Evolutionary conservation across 768 basidiomycete genomes (phyloP).

Genomic region (Holtermannia corniformis): DNA sequence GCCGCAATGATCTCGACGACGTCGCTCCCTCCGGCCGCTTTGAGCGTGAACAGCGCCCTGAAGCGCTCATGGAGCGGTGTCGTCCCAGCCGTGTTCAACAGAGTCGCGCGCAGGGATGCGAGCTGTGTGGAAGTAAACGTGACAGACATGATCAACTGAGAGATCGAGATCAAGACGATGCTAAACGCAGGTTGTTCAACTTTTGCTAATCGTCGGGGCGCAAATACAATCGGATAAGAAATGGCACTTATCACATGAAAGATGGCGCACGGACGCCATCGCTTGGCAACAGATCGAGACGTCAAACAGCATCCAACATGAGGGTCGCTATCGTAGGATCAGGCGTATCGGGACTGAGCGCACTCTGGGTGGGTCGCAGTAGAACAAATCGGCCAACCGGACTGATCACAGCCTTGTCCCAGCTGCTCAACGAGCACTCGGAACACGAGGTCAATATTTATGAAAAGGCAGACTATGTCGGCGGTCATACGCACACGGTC

Average conservation of each 20-base stretch:
- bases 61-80: constrained; percentile 79
- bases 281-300: too few species aligned
- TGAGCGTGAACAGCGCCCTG: constrained; percentile 83
- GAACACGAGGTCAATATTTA: constrained; percentile 67
- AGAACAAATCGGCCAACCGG: neutral
- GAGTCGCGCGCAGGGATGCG: constrained; percentile 56
- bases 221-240: neutral
- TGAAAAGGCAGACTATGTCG: constrained; percentile 57
- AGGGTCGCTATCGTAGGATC: constrained; percentile 63
- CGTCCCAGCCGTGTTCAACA: constrained; percentile 66
- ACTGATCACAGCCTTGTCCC: neutral
- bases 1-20: constrained; percentile 77
- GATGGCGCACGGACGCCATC: too few species aligned
- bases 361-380: constrained; percentile 55
- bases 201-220: neutral
- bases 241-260: too few species aligned
- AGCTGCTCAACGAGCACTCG: constrained; percentile 65
- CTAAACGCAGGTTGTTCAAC: too few species aligned
- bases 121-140: constrained; percentile 50
- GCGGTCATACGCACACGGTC: constrained; percentile 71
- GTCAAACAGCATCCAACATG: constrained; percentile 15
- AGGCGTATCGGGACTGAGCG: constrained; percentile 67
- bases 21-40: constrained; percentile 59
- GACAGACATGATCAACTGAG: constrained; percentile 21
- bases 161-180: too few species aligned